Conservation (phyloP, 768 basidiomycete genomes). For the Pisolithus tinctorius region DNA sequence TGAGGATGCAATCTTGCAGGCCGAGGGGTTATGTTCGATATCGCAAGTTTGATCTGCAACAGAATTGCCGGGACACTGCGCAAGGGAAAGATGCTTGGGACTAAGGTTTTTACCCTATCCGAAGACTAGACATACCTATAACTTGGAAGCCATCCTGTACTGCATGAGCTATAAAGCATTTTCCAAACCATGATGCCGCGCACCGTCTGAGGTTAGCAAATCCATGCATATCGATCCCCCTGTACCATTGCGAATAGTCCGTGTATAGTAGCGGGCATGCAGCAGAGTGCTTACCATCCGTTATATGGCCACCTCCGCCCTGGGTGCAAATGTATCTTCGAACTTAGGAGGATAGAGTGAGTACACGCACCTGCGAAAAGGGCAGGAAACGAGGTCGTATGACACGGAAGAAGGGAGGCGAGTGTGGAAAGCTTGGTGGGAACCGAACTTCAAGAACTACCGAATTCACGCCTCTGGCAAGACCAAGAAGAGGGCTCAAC, state of each 20-base stretch:
- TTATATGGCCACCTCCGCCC: constrained; percentile 67
- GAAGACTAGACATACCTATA: constrained; percentile 38
- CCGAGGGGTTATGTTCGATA: constrained; percentile 58
- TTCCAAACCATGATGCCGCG: constrained; percentile 6
- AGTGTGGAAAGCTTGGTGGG: constrained; percentile 56
- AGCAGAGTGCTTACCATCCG: constrained; percentile 37
- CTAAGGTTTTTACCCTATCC: constrained; percentile 3
- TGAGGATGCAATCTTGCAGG: constrained; percentile 48
- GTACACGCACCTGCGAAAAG: constrained; percentile 40
- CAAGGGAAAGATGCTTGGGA: not conserved
- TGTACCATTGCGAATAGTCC: constrained; percentile 9
- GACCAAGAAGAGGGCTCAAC: not conserved
- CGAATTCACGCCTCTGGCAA: constrained; percentile 47
- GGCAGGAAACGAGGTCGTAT: constrained; percentile 68
- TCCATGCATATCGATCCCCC: constrained; percentile 77
- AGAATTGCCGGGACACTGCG: constrained; percentile 37
- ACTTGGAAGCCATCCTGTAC: constrained; percentile 62
- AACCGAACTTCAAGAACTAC: constrained; percentile 71
- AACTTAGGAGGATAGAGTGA: not conserved
- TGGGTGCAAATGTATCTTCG: constrained; percentile 4
- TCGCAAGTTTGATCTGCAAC: constrained; percentile 62
- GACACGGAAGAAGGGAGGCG: constrained; percentile 73
- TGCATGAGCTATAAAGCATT: not conserved
- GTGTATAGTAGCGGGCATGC: too few species aligned
- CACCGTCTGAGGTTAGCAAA: constrained; percentile 56